Evolutionary conservation across 176 grass and related monocot genomes (phyloP), one percentile per base, ranked within the genome.

Genomic region (Microstegium vimineum): DNA sequence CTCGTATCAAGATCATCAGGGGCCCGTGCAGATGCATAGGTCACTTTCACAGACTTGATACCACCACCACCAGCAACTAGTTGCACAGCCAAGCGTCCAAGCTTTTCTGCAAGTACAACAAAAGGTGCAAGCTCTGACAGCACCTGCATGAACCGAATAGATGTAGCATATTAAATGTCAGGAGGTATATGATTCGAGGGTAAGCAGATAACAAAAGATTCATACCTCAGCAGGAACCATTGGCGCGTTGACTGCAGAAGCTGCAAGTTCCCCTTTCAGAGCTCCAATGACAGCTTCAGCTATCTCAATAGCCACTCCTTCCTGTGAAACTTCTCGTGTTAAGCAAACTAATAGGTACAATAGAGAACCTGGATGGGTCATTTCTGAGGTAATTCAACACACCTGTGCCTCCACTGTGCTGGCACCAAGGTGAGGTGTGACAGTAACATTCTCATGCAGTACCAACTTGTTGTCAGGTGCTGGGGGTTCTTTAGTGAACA

Each of bases 201-300:
- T 77, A 46, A 76, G 22, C 7, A 56, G 40, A 76, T 14, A 85
- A 77, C 3, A 64, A 17, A 61, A 71, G 16, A 17, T 27, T 1
- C 51, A 80, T 80, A 97, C 94, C 91, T 97, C 91, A 69, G 94
- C 84, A 69, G 94, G 89, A 83, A 97, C 91, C 94, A 93, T 97
- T 30, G 94, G 94, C 38, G 94, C 94, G 16, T 97, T 97, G 35
- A 97, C 94, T 18, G 94, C 89, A 52, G 94, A 93, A 80, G 94
- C 94, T 47, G 94, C 89, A 85, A 97, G 94, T 56, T 97, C 94
- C 17, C 94, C 94, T 85, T 93, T 93, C 65, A 97, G 57, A 88
- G 94, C 94, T 85, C 94, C 94, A 85, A 93, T 90, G 56, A 97
- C 94, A 81, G 94, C 94, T 97, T 97, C 94, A 60, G 94, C 94